A percentile compares a stretch with the other conserved stretches of the same genome.
Evolutionary conservation across 2,329 filamentous ascomycete genomes (phyloP).

Genomic region (Neonectria magnoliae): DNA sequence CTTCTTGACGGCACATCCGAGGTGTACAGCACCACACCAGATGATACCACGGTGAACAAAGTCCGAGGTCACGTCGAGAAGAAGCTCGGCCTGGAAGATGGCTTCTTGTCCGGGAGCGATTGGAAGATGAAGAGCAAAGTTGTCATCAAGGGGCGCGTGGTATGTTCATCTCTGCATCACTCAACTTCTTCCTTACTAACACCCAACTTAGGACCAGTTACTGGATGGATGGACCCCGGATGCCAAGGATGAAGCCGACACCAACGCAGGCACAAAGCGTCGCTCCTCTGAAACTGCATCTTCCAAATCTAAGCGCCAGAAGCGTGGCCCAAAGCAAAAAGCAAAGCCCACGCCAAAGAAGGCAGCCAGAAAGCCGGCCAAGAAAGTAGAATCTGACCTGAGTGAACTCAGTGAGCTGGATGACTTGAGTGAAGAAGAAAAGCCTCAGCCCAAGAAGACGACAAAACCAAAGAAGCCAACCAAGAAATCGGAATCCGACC

Average conservation of each 20-base stretch:
- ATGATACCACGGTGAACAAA: constrained; percentile 65
- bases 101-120: constrained; percentile 58
- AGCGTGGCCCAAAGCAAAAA: constrained; percentile 41
- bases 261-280: constrained; percentile 46
- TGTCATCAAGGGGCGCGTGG: constrained; percentile 65
- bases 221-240: constrained; percentile 49
- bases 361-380: constrained; percentile 30
- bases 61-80: constrained; percentile 64
- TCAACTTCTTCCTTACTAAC: constrained; percentile 6
- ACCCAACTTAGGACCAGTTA: constrained; percentile 46
- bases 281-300: constrained; percentile 47
- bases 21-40: constrained; percentile 56
- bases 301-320: constrained; percentile 54
- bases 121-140: constrained; percentile 70
- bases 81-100: constrained; percentile 58
- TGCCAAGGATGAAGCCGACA: constrained; percentile 35
- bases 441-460: constrained; percentile 32
- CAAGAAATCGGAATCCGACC: constrained; percentile 36
- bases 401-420: constrained; percentile 29
- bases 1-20: constrained; percentile 59
- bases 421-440: constrained; percentile 34
- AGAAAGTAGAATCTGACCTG: constrained; percentile 35
- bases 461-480: constrained; percentile 25
- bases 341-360: constrained; percentile 31
- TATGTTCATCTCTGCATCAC: constrained; percentile 48